Base-by-base conservation (phyloP, 345 rosid species). In the Euphorbia lathyris region DNA sequence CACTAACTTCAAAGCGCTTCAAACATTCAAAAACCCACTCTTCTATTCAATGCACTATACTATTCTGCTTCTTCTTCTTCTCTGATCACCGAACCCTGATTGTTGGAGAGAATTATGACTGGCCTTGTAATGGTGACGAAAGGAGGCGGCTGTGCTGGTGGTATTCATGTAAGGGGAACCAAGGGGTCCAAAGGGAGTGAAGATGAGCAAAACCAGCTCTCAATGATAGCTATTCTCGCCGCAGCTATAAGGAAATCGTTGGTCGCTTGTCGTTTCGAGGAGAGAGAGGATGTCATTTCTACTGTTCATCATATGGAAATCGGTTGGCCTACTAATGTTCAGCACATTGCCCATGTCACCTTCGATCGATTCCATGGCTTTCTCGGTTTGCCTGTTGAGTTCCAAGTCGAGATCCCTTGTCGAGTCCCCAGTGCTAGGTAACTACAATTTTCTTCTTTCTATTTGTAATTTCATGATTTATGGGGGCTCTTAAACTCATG, bases 381-480 rank as follows among this genome's bases (percentile, higher is more conserved):
- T 67, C 76, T 88, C 23, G 98, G 98, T 72, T 87, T 94, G 26
- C 98, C 98, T 3, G 95, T 85, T 20, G 98, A 94, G 88, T 86
- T 94, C 70, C 87, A 91, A 77, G 90, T 91, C n/a, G 97, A 94
- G 87, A 79, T 94, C 78, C 97, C 98, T 3, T 76, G 93, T 76
- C 94, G 92, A 43, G 97, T 84, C 66, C 98, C 98, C 1, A 89
- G 98, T 75, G 98, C 98, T 26, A 94, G 98, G 98, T 94, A 76
- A 13, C 4, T 32, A 36, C 3, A 34, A 2, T 34, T 34, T 7
- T 34, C 13, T 53, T 2, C n/a, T 5, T 3, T 57, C 17, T 0
- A 42, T 25, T 40, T 29, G 12, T 13, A 5, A 30, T 20, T 34
- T 47, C 7, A 59, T 7, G 7, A 23, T 48, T 57, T 62, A 48